These are phyloP conservation scores for Xenoacremonium recifei DNA, from an alignment of 2,329 filamentous ascomycete genomes.

Conservation along the genomic window DNA sequence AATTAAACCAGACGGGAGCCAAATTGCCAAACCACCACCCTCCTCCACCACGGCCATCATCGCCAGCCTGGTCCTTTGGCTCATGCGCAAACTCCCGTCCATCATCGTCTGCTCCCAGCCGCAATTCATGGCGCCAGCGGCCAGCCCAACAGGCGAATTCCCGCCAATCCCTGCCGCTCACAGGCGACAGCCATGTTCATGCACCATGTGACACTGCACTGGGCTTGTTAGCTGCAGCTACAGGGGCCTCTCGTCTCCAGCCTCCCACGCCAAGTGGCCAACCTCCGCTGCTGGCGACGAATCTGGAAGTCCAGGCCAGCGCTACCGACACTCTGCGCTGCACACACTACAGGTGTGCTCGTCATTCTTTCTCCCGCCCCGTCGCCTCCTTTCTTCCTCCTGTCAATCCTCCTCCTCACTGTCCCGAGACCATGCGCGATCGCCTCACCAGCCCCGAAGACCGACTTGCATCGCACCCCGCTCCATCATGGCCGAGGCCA, in stretches of 20 bases:
- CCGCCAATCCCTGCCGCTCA: neutral
- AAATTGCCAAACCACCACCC: too few relatives aligned
- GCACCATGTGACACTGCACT: constrained; percentile 21
- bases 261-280: constrained; percentile 25
- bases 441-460: constrained; percentile 25
- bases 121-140: too few relatives aligned
- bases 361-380: constrained; percentile 19
- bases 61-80: too few relatives aligned
- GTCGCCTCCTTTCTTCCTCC: constrained; percentile 16
- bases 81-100: too few relatives aligned
- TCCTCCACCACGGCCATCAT: too few relatives aligned
- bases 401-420: constrained; percentile 12
- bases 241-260: constrained; percentile 22
- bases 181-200: neutral
- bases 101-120: too few relatives aligned
- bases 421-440: constrained; percentile 26
- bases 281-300: constrained; percentile 16
- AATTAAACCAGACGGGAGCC: neutral
- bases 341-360: constrained; percentile 19
- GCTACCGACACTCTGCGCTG: constrained; percentile 16
- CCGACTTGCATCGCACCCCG: constrained; percentile 26
- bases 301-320: constrained; percentile 17
- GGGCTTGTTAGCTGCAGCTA: constrained; percentile 23
- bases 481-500: constrained; percentile 49
- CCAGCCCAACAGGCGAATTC: neutral